These are phyloP conservation scores for Chaetomiaceae sp. DNA, from an alignment of 2,329 filamentous ascomycete species.

Conservation along the genomic window DNA sequence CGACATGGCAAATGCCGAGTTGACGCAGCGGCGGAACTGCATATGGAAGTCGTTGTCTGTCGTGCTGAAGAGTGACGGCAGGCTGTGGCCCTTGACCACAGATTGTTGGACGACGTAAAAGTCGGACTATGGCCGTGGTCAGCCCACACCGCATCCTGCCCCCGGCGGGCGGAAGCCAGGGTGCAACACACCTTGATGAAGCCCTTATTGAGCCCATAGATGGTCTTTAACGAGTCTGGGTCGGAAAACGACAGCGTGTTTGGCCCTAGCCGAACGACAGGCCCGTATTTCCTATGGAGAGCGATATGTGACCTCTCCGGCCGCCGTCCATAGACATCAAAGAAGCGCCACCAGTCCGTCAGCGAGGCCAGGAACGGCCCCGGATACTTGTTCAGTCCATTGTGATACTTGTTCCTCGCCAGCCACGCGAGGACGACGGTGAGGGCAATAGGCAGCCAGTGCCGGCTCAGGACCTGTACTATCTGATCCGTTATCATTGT, in stretches of 20 bases:
- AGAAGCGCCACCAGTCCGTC: conserved; percentile 71
- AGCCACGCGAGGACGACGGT: conserved; percentile 39
- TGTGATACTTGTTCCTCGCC: conserved; percentile 46
- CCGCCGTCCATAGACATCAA: conserved; percentile 60
- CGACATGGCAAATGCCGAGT: conserved; percentile 73
- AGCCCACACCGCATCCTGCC: background rate
- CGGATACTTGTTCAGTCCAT: conserved; percentile 66
- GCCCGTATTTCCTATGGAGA: conserved; percentile 67
- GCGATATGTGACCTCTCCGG: conserved; percentile 64
- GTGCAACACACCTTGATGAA: conserved; percentile 66
- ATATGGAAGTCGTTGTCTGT: conserved; percentile 72
- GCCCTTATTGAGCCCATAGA: conserved; percentile 80
- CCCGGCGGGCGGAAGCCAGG: too few relatives aligned
- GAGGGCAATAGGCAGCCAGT: conserved; percentile 41
- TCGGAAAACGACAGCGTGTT: conserved; percentile 70
- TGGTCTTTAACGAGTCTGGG: conserved; percentile 66
- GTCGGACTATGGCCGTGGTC: conserved; percentile 55
- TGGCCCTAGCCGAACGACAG: conserved; percentile 70
- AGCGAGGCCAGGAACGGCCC: conserved; percentile 64
- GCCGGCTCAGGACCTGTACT: conserved; percentile 34
- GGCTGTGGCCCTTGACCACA: conserved; percentile 60
- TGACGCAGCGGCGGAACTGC: conserved; percentile 69
- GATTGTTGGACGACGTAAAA: conserved; percentile 79
- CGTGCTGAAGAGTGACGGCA: conserved; percentile 73
- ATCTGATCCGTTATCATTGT: conserved; percentile 34